Evolutionary conservation across 106 monocot species (phyloP), one percentile per base, ranked within the genome.

Genomic region (Dendrobium chrysotoxum): DNA sequence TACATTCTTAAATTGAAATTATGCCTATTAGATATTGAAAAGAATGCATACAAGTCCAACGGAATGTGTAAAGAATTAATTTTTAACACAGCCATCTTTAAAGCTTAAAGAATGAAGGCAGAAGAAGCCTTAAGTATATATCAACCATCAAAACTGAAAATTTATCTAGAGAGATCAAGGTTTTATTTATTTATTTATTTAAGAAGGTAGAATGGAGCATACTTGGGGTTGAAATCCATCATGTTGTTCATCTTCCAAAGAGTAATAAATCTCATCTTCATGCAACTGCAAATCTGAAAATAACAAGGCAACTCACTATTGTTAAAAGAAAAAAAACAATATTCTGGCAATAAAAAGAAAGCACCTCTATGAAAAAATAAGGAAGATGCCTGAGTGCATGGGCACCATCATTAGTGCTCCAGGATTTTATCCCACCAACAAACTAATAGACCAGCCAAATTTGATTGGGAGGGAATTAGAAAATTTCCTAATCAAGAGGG

Each of bases 191-290:
- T n/a, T 61, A 5, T 61, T 35, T 15, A 70, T 13, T 75, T 26
- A 76, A 76, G 53, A 40, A 67, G 38, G 26, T 55, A 45, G 46
- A 67, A 18, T 20, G 53, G 75, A 79, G 30, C 78, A 25, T 82
- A 88, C 89, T 75, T 87, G 86, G 74, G 81, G 77, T 40, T 79
- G 87, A 80, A 39, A 46, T 18, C 80, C 84, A 80, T 90, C 91
- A 38, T 82, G 82, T 15, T 79, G 46, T 20, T 80, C 79, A 82
- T 89, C 90, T 58, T 99, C 95, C 68, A 95, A 46, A 4, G 90
- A 81, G 84, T 81, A 93, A 85, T 95, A 99, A 61, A 99, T 79
- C 75, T 99, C 98, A 77, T 95, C 98, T 31, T 81, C 92, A 84
- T 91, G 98, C 40, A 99, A 83, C 79, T 90, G 98, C 72, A 99